Conservation (phyloP, 176 grass and related monocot genomes). For the Oryza officinalis region DNA sequence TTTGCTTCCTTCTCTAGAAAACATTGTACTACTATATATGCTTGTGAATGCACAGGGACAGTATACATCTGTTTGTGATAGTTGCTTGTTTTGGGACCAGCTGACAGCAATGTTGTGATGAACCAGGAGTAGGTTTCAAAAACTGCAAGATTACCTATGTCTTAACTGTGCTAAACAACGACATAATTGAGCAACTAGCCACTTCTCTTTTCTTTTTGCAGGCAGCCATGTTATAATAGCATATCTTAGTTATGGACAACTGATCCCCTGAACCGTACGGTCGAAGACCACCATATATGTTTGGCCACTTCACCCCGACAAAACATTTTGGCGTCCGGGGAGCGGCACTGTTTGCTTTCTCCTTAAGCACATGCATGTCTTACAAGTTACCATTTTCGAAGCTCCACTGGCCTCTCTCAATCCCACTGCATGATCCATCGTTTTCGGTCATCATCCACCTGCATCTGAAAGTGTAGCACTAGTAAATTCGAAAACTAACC, state of each 20-base stretch:
- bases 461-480: background rate
- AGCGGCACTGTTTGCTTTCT: background rate
- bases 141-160: background rate
- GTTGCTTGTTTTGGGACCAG: background rate
- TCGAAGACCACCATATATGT: slow-evolving; percentile 26
- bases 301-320: slow-evolving; percentile 30
- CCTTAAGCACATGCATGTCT: background rate
- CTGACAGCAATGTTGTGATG: background rate
- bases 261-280: slow-evolving; percentile 35
- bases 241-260: slow-evolving; percentile 36
- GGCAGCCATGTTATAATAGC: slow-evolving; percentile 1
- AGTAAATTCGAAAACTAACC: too few species aligned
- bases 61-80: background rate
- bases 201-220: background rate
- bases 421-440: background rate
- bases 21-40: background rate
- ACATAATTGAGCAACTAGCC: slow-evolving; percentile 2
- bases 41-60: background rate
- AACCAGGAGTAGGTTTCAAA: background rate
- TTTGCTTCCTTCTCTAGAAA: background rate
- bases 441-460: background rate
- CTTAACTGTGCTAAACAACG: background rate
- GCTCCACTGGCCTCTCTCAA: background rate
- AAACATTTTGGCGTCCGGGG: slow-evolving; percentile 38
- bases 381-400: background rate